Percentiles rank a stretch among this genome's conserved stretches.
These are phyloP conservation scores for Trichophyton rubrum DNA, from an alignment of 2,329 filamentous ascomycete genomes.

Conservation along the genomic window DNA sequence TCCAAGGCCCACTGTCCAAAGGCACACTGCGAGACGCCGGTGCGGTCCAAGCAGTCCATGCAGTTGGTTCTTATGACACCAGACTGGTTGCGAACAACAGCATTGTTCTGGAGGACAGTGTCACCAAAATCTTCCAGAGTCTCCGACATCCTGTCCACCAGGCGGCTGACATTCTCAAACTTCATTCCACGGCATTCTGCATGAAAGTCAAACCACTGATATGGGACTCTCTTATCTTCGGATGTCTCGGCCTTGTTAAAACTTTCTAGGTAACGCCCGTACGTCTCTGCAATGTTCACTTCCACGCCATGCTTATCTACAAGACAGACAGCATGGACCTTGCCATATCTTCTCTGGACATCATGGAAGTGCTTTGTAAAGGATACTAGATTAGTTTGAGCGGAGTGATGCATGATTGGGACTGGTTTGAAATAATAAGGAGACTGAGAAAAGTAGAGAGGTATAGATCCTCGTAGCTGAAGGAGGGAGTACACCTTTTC, in stretches of 20 bases:
- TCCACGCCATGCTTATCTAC: slow-evolving; percentile 84
- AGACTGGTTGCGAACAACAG: slow-evolving; percentile 42
- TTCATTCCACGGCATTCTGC: slow-evolving; percentile 88
- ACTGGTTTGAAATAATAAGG: slow-evolving; percentile 87
- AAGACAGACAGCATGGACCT: slow-evolving; percentile 66
- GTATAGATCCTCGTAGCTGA: slow-evolving; percentile 82
- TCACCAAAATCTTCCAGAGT: slow-evolving; percentile 61
- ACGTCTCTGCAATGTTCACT: slow-evolving; percentile 63
- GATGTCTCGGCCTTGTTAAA: slow-evolving; percentile 52
- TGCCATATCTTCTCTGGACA: slow-evolving; percentile 57
- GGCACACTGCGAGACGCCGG: slow-evolving; percentile 89
- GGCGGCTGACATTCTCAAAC: slow-evolving; percentile 80
- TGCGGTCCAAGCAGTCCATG: slow-evolving; percentile 95
- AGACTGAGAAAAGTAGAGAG: slow-evolving; percentile 87
- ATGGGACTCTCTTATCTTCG: slow-evolving; percentile 45
- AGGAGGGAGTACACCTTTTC: slow-evolving; percentile 66
- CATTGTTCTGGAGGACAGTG: slow-evolving; percentile 45
- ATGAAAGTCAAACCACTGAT: slow-evolving; percentile 98
- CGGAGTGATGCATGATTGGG: slow-evolving; percentile 68
- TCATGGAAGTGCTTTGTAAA: slow-evolving; percentile 68
- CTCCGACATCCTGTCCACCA: slow-evolving; percentile 57
- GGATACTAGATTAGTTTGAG: slow-evolving; percentile 63
- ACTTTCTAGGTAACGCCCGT: slow-evolving; percentile 52
- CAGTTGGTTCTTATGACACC: slow-evolving; percentile 90
- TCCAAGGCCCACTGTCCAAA: slow-evolving; percentile 76